Conservation (phyloP, 176 grass and related monocot species). For the Leersia perrieri region DNA sequence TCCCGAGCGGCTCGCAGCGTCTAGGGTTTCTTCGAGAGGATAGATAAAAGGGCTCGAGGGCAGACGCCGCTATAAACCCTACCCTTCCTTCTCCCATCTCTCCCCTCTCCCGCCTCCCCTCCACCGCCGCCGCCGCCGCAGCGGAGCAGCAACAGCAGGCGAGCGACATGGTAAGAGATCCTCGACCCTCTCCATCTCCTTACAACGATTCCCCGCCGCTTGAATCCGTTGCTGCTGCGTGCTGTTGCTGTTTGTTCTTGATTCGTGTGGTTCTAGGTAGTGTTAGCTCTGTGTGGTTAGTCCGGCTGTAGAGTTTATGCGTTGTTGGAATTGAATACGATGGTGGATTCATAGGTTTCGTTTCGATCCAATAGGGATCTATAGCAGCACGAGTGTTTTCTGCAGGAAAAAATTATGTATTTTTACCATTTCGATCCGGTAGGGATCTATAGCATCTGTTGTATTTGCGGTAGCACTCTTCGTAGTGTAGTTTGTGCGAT, state of each 20-base stretch:
- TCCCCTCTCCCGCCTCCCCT: constrained; percentile 11
- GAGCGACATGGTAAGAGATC: constrained; percentile 54
- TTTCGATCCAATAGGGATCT: not conserved
- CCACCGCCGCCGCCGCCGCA: constrained; percentile 11
- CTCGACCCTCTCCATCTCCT: too few species aligned
- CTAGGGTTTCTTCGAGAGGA: constrained; percentile 38
- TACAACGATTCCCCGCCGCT: not conserved
- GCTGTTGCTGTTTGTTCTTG: not conserved
- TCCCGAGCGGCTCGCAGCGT: not conserved
- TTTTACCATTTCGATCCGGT: not conserved
- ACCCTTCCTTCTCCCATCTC: not conserved
- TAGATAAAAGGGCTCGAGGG: not conserved
- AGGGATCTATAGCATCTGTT: not conserved
- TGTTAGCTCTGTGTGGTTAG: not conserved
- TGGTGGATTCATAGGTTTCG: not conserved
- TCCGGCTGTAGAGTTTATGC: not conserved
- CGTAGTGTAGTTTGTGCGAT: not conserved
- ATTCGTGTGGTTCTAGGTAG: not conserved
- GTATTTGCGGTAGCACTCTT: not conserved
- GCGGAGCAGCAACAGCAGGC: not conserved
- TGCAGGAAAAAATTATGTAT: not conserved
- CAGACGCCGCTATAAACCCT: constrained; percentile 30
- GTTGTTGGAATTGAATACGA: not conserved
- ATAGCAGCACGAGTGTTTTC: not conserved
- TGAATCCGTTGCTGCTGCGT: not conserved